Evolutionary conservation across 805 yeast species (phyloP), one percentile per base, ranked within the genome.

Genomic region (Tetrapisispora namnaoensis): DNA sequence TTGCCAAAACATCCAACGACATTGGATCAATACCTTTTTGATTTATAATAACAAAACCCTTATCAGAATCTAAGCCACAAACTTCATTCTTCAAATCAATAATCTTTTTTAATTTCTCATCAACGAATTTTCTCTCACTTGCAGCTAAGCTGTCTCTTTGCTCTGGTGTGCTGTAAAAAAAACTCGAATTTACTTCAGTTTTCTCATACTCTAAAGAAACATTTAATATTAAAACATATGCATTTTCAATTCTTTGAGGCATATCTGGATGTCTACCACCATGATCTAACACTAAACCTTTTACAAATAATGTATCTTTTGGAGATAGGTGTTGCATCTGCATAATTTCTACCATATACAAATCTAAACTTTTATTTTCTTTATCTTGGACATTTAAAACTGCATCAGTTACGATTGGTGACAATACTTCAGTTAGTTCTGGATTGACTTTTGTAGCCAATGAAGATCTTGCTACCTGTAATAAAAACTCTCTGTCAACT

Each of bases 251-350:
- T 48, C 81, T 71, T 55, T 82, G 85, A 51, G 99, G 99, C 99
- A 93, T 93, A 69, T 93, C 99, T 42, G 99, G 99, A 73, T 93
- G 99, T 66, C 99, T 80, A 17, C 96, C 97, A 56, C 99, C 99
- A 66, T 93, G 99, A 67, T 93, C 99, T 55, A 93, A 75, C 36
- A 93, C 99, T 57, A 93, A 77, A 42, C 99, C 99, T 58, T 78
- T 81, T 55, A 93, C 74, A 51, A 93, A 79, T 60, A 76, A 75
- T 18, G 98, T 90, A 49, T 90, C 93, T 52, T 82, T 78, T 34
- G 93, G 87, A 37, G 83, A 77, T 56, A 87, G 86, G 62, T 86
- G 91, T 77, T 93, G 96, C 98, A 93, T 95, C 56, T 93, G 82
- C 95, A 93, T 93, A 62, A 93, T 86, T 71, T 93, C 99, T 58